Evolutionary conservation across 2,329 filamentous ascomycete species (phyloP), one percentile per base, ranked within the genome.

Genomic region (Stemphylium lycopersici): DNA sequence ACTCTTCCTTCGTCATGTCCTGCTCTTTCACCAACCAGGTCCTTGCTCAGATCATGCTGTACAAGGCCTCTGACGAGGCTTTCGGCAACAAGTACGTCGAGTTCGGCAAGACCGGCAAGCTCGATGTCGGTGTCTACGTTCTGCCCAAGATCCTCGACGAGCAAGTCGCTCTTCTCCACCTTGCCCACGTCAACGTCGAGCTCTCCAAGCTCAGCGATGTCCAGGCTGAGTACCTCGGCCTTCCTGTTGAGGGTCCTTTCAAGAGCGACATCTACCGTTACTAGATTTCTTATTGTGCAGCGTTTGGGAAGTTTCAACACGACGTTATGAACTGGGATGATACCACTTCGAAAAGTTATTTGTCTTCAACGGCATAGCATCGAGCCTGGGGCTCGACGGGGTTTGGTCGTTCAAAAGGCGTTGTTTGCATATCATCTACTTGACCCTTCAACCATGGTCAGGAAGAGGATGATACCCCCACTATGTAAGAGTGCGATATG

Each of bases 11-110:
- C 81, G 95, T 99, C 85, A 98, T 99, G 95, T 97, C 93, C 72
- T 99, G 95, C 90, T 98, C 93, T 64, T 99, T 99, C 90, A 96
- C 93, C 87, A 99, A 99, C 90, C 95, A 99, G 87, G 95, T 98
- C 73, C 91, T 99, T 78, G 95, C 95, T 68, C 95, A 99, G 85
- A 98, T 99, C 83, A 89, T 96, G 84, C 84, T 99, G 75, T 99
- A 81, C 90, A 98, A 98, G 90, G 89, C 87, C 73, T 84, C 89
- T 72, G 93, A 98, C 77, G 86, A 85, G 77, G 89, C 83, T 54
- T 99, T 96, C 79, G 87, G 89, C 80, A 83, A 90, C 82, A 97
- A 97, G 87, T 96, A 97, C 83, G 82, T 93, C 72, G 95, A 97
- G 83, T 99, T 96, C 78, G 91, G 90, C 82, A 91, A 93, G 85